Base-by-base conservation (phyloP, 208 protist genomes). In the Acanthamoeba lugdunensis region DNA sequence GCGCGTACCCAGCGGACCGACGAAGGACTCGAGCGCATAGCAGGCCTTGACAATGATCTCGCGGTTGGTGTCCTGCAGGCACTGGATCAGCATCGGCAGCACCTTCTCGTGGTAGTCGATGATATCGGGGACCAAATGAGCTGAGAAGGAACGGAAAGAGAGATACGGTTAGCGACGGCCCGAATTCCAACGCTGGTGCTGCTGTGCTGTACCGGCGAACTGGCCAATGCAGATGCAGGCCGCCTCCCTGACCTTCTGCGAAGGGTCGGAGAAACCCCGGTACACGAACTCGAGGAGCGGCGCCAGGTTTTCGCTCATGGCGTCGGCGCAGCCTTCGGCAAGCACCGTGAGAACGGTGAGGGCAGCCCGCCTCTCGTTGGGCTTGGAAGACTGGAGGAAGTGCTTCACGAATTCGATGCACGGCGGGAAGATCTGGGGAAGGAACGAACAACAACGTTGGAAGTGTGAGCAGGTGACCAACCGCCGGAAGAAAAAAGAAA, bases 81-180 rank as follows among this genome's bases (percentile, higher is more conserved):
- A 84, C 18, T 52, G 18, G 50, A 81, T 63, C 13, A 94, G 54
- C 71, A 90, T 41, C 13, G 92, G 92, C 75, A 94, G 3, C 54
- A 94, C 71, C 67, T 88, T 79, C 21, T 65, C 56, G 75, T 94
- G 92, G 50, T 94, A 93, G 9, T 88, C 92, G 56, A 94, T 94
- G 14, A 94, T 73, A 0, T 94, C 92, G 30, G 92, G 92, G 5
- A 75, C 37, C 81, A 94, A 52, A 33, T 88, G 75, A 33, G 69
- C 92, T 94, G 91, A 5, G 45, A 21, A 25, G 9, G 5, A 7
- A 63, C n/a, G 30, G 41, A 28, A 45, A 33, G 23, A 65, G 50
- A 65, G 13, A 41, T 1, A 28, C 1, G 28, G 41, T 8, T 18
- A 23, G 41, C 61, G 28, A 28, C 0, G 37, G 37, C 2, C 37